These are phyloP conservation scores for Termitomyces sp. DNA, from an alignment of 768 basidiomycete species.

Conservation along the genomic window DNA sequence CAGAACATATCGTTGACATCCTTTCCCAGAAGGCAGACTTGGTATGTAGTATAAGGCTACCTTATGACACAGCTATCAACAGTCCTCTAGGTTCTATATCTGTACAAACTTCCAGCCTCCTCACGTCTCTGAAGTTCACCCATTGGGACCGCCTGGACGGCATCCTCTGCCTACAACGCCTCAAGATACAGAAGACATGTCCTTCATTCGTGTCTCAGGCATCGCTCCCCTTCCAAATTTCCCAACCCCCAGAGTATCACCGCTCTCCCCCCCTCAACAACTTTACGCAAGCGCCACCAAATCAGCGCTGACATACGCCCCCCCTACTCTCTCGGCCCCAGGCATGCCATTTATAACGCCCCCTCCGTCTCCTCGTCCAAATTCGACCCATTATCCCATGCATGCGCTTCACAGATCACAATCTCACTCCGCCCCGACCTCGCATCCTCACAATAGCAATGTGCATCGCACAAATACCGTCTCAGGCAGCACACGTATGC, in stretches of 20 bases:
- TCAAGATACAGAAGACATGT: background rate
- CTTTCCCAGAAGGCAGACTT: background rate
- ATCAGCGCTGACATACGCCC: background rate
- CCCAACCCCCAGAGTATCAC: background rate
- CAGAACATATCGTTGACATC: background rate
- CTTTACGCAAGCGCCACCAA: slow-evolving; percentile 13
- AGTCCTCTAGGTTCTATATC: slow-evolving; percentile 13
- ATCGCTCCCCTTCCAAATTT: background rate
- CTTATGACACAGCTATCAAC: background rate
- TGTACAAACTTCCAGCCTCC: slow-evolving; percentile 9
- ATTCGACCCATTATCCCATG: background rate
- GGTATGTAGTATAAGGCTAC: background rate
- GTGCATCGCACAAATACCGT: slow-evolving; percentile 9
- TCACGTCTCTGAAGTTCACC: slow-evolving; percentile 10
- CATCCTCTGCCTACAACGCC: background rate
- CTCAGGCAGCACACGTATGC: background rate
- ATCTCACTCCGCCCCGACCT: slow-evolving; percentile 1
- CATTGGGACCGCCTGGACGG: slow-evolving; percentile 7
- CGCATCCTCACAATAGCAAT: background rate
- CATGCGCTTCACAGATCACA: slow-evolving; percentile 4
- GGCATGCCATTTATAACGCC: background rate
- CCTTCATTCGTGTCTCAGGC: slow-evolving; percentile 2
- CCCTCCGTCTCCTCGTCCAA: background rate
- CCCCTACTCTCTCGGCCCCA: background rate
- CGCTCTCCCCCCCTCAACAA: slow-evolving; percentile 13